Base-by-base conservation (phyloP, 306 rosid species). In the Vigna hirtella region DNA sequence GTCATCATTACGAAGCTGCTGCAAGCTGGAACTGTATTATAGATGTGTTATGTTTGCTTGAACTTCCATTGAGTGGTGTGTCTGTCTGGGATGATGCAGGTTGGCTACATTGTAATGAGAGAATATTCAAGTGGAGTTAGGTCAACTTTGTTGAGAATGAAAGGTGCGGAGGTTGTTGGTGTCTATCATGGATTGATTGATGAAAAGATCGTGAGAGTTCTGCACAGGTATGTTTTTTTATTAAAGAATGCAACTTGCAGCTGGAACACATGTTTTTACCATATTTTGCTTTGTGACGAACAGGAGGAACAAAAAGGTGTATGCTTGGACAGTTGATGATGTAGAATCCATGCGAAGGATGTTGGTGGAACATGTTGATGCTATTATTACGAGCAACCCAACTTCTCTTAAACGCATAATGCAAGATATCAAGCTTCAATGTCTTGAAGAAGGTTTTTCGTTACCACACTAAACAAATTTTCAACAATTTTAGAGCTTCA, bases 301-400 rank as follows among this genome's bases (percentile, higher is more conserved):
- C 87, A 91, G 98, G 87, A 91, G 91, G 76, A 88, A 87, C 7
- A 94, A 88, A 86, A 90, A 86, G 85, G 94, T 85, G 47, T 94
- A 85, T 78, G 93, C 97, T 11, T 94, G 98, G 98, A 94, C 98
- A 16, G 97, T 91, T 36, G 97, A 94, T 30, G 96, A 91, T 83
- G 65, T 3, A 42, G 89, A 85, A 56, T 87, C 98, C 53, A 90
- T 94, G 98, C 77, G 83, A 57, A 88, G 47, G 40, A 62, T 94
- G 91, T 69, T 94, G 82, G 76, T 43, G 52, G 97, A 91, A 83
- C 87, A 69, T 34, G 96, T 91, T 49, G 97, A 94, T 81, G 98
- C 86, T 26, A 73, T 94, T 78, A 90, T 94, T 66, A 89, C 98
- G n/a, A 81, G 97, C 89, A 63, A 90, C 79, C 98, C 98, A 16